These are phyloP conservation scores for Globisporangium viniferum DNA, from an alignment of 352 stramenopile genomes.

Conservation along the genomic window DNA sequence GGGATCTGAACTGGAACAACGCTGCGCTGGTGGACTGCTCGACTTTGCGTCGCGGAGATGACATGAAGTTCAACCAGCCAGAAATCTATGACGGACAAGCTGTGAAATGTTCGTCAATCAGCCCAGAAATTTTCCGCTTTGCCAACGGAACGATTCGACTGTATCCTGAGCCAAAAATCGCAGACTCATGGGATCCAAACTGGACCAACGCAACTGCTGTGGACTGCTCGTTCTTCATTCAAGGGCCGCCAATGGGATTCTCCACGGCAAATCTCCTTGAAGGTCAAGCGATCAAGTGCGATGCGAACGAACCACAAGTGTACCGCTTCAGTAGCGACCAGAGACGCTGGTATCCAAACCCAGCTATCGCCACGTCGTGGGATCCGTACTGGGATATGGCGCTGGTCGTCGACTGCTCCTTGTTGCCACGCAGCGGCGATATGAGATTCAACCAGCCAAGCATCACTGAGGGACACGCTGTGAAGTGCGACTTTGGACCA, in stretches of 20 bases:
- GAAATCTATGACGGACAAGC: slow-evolving; percentile 11
- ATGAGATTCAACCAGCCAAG: slow-evolving; percentile 19
- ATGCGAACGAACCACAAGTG: background rate
- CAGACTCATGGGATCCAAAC: slow-evolving; percentile 21
- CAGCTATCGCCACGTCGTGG: slow-evolving; percentile 22
- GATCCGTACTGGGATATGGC: slow-evolving; percentile 15
- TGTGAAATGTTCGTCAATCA: slow-evolving; percentile 4
- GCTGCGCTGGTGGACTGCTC: slow-evolving; percentile 7
- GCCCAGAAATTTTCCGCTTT: slow-evolving; percentile 4
- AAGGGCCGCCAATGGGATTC: slow-evolving; percentile 14
- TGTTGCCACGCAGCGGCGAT: slow-evolving; percentile 2
- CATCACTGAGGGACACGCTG: slow-evolving; percentile 16
- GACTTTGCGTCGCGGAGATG: background rate
- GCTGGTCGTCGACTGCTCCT: slow-evolving; percentile 18
- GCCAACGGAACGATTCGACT: slow-evolving; percentile 8
- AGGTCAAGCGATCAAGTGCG: slow-evolving; percentile 17
- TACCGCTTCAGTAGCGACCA: slow-evolving; percentile 16
- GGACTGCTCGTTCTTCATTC: slow-evolving; percentile 14
- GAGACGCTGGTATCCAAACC: slow-evolving; percentile 17
- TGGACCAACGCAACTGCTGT: slow-evolving; percentile 12
- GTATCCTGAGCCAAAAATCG: slow-evolving; percentile 18
- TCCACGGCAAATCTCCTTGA: slow-evolving; percentile 11
- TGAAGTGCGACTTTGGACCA: slow-evolving; percentile 7
- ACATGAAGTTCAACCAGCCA: slow-evolving; percentile 14
- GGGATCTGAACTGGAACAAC: slow-evolving; percentile 16